phyloP scores from a whole-genome alignment of 768 basidiomycete genomes.

The Boletus bicolor region DNA sequence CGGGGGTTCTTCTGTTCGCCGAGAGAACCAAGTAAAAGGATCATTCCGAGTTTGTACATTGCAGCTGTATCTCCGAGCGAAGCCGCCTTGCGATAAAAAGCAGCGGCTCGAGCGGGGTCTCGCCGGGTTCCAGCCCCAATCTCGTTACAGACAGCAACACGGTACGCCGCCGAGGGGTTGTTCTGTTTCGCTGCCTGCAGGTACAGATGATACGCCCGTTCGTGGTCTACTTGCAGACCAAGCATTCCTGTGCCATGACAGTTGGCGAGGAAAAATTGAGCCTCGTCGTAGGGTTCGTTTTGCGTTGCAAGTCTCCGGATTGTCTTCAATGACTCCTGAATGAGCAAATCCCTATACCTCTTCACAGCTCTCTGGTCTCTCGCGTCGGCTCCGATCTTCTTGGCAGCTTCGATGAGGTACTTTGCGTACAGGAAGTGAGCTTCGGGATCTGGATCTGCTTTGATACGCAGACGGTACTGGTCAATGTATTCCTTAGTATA shows the following conservation, averaged over 20 bases:
- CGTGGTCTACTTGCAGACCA: slow-evolving; percentile 96
- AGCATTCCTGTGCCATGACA: slow-evolving; percentile 94
- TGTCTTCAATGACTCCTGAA: slow-evolving; percentile 88
- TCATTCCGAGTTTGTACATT: slow-evolving; percentile 99
- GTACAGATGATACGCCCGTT: slow-evolving; percentile 95
- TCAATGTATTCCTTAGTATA: slow-evolving; percentile 97
- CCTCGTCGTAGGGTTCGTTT: slow-evolving; percentile 89
- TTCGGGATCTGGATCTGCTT: slow-evolving; percentile 96
- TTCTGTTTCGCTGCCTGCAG: slow-evolving; percentile 97
- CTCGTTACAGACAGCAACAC: slow-evolving; percentile 98
- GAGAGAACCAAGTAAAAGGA: slow-evolving; percentile 80
- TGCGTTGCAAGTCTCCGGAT: slow-evolving; percentile 91
- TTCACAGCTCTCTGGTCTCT: slow-evolving; percentile 81
- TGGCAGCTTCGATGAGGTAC: slow-evolving; percentile 97
- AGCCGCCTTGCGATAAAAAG: slow-evolving; percentile 96
- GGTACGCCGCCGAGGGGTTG: slow-evolving; percentile 90
- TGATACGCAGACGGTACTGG: slow-evolving; percentile 95
- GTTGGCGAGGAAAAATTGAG: slow-evolving; percentile 98
- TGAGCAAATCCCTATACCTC: slow-evolving; percentile 85
- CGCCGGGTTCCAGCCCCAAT: slow-evolving; percentile 93
- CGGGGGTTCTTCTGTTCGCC: slow-evolving; percentile 82
- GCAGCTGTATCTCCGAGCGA: slow-evolving; percentile 95
- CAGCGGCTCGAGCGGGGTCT: slow-evolving; percentile 84
- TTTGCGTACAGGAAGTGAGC: slow-evolving; percentile 98
- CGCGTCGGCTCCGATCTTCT: slow-evolving; percentile 73